Evolutionary conservation across 2,329 filamentous ascomycete genomes (phyloP), one percentile per base, ranked within the genome.

Genomic region (Sporothrix variecibatus): DNA sequence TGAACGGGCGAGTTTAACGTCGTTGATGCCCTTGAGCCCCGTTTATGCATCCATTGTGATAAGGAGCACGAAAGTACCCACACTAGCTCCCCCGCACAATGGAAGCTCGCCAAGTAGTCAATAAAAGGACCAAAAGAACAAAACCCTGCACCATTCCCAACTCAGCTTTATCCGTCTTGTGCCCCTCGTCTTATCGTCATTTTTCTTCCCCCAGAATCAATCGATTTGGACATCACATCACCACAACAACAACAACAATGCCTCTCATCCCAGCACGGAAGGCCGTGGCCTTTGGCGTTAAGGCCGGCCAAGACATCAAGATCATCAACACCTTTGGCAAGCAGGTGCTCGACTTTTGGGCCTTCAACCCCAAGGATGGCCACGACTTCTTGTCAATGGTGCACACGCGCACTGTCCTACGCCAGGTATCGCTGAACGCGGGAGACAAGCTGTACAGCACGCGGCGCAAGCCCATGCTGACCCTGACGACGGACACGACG

Each of bases 261-360:
- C 49, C 73, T 2, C 38, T 81, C 73, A 80, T 86, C 46, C 84
- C 83, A 51, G 84, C 85, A 34, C 83, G 85, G 67, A 82, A 82
- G 74, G 83, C 79, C 12, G 82, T 82, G 31, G 84, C 84, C 72
- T 80, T 84, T 20, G 70, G 79, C 20, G 77, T 86, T 60, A 76
- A 76, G 23, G 72, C 77, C 6, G 80, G 80, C 43, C 84, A 86
- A 75, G 81, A 79, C 53, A 80, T 86, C 75, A 85, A 83, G 73
- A 81, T 86, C 73, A 82, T 81, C 77, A 86, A 87, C 78, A 85
- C 84, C 1, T 78, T 83, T 73, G 85, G 85, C 71, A 84, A 84
- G 71, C 85, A 87, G 78, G 85, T 87, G 26, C 80, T 87, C 56
- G 85, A 87, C 76, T 86, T 85, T 64, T 87, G 84, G 84, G 84